phyloP scores from a whole-genome alignment of 164 flowering plant species.

The Taxillus chinensis region DNA sequence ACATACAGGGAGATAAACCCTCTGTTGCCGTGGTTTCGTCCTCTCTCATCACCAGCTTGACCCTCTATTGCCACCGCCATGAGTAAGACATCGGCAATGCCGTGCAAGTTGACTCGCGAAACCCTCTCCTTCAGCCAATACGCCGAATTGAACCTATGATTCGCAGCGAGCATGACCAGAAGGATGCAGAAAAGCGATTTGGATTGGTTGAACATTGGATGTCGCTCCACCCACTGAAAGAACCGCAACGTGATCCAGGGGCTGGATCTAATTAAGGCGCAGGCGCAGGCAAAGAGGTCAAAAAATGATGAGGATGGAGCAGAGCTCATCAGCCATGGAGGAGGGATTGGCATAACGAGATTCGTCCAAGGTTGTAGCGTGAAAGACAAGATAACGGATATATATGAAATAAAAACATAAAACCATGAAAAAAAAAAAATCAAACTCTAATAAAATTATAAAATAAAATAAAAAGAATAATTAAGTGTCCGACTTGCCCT shows the following conservation, averaged over 20 bases:
- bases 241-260: slow-evolving; percentile 43
- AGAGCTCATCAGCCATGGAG: slow-evolving; percentile 22
- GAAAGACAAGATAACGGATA: slow-evolving; percentile 20
- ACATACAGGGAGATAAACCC: too few species aligned
- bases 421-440: too few species aligned
- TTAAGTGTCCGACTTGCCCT: too few species aligned
- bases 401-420: slow-evolving; percentile 7
- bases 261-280: slow-evolving; percentile 20
- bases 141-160: slow-evolving; percentile 28
- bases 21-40: too few species aligned
- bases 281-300: slow-evolving; percentile 28
- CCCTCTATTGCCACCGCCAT: slow-evolving; percentile 20
- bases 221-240: slow-evolving; percentile 45
- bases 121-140: slow-evolving; percentile 31
- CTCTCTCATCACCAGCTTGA: too few species aligned
- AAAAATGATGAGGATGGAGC: slow-evolving; percentile 20
- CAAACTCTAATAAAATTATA: too few species aligned
- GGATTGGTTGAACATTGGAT: slow-evolving; percentile 29
- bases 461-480: too few species aligned
- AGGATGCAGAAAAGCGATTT: slow-evolving; percentile 25
- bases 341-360: slow-evolving; percentile 6
- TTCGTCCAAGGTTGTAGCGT: slow-evolving; percentile 13
- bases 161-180: slow-evolving; percentile 34
- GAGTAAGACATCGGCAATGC: slow-evolving; percentile 29
- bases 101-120: slow-evolving; percentile 22